Evolutionary conservation across 371 early-diverging fungal genomes (phyloP).

Genomic region (Actinomortierella wolfii): DNA sequence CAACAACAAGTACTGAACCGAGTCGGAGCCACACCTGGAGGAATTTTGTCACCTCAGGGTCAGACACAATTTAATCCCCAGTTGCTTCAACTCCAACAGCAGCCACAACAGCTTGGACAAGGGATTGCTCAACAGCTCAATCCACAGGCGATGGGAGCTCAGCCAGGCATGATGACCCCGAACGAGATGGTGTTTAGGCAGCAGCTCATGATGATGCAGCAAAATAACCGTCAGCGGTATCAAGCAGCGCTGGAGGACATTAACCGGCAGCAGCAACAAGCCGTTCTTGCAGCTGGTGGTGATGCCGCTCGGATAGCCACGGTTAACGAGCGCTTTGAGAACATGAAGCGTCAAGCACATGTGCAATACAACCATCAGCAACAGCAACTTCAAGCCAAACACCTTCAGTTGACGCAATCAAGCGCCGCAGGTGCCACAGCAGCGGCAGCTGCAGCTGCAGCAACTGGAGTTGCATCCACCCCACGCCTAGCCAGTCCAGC

Average conservation of each 20-base stretch:
- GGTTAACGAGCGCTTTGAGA: constrained; percentile 37
- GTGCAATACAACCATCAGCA: constrained; percentile 23
- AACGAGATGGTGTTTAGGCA: constrained; percentile 23
- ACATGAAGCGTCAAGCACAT: constrained; percentile 32
- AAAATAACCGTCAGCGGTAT: constrained; percentile 20
- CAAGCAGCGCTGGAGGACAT: constrained; percentile 30
- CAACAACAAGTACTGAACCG: background rate
- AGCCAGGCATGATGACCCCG: constrained; percentile 14
- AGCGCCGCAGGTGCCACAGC: too few relatives aligned
- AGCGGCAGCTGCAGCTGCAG: constrained; percentile 17
- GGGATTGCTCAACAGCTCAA: constrained; percentile 2
- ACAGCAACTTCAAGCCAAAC: constrained; percentile 1
- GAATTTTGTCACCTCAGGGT: background rate
- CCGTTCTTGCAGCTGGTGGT: constrained; percentile 27
- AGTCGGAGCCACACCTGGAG: background rate
- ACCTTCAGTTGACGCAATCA: too few relatives aligned
- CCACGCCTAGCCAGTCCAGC: constrained; percentile 42
- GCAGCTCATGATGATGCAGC: constrained; percentile 30
- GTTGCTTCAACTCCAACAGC: background rate
- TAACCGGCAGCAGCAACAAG: constrained; percentile 35
- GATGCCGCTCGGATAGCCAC: constrained; percentile 25
- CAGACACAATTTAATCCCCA: too few relatives aligned
- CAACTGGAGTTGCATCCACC: constrained; percentile 20
- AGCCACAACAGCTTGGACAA: constrained; percentile 11
- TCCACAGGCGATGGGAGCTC: background rate